Evolutionary conservation across 2,329 filamentous ascomycete genomes (phyloP), one percentile per base, ranked within the genome.

Genomic region (Cladosporium sp.): DNA sequence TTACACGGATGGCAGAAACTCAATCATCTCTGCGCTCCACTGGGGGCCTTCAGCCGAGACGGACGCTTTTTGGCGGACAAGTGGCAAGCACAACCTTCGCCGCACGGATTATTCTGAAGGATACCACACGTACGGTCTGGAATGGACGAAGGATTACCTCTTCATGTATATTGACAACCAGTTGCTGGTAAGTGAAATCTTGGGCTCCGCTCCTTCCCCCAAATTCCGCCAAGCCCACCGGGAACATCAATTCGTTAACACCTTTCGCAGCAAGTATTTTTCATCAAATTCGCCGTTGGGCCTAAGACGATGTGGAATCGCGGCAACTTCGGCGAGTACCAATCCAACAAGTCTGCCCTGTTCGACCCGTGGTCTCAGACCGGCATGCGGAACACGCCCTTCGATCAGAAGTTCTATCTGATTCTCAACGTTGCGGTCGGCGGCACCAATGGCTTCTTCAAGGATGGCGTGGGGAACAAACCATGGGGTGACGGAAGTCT

Each of bases 81-180:
- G 88, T 65, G 82, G 84, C 62, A 90, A 89, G 74, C 80, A 81
- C 45, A 72, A 76, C 53, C 83, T 85, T 9, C 74, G 88, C 20
- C 86, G 88, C 69, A 86, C 83, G 3, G 86, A 84, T 1, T 92
- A 84, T 66, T 69, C 83, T 22, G 69, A 73, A 1, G 77, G 69
- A 16, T 87, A 81, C 70, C 85, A 92, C 70, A 87, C 78, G 0
- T 92, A 84, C 59, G 87, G 87, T 11, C 68, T 92, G 2, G 87
- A 92, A 69, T 92, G 87, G 87, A 88, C 82, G 35, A 78, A 90
- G 57, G 90, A 89, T 66, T 92, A 92, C 65, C 72, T 92, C 48
- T 92, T 90, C 71, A 90, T 86, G 16, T 92, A 89, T 62, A 77
- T 92, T 71, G 84, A 92, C 73, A 84, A 78, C 43, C 82, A 85